These are phyloP conservation scores for Chiua virens DNA, from an alignment of 768 basidiomycete genomes.

Conservation along the genomic window DNA sequence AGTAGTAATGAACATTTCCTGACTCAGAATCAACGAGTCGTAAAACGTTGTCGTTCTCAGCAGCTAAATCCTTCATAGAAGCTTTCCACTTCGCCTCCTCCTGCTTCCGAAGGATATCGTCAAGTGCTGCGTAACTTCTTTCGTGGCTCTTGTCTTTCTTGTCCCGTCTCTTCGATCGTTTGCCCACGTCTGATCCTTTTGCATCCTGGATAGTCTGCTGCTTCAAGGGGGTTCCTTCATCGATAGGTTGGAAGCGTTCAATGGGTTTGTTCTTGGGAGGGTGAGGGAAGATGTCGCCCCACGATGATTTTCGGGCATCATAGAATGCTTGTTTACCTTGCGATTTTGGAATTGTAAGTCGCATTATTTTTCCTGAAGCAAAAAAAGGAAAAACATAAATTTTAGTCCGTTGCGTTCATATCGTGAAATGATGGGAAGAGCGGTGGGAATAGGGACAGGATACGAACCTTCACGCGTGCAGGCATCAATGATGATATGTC, in stretches of 20 bases:
- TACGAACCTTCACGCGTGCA: constrained; percentile 78
- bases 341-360: constrained; percentile 87
- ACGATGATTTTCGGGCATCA: constrained; percentile 88
- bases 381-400: background rate
- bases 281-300: constrained; percentile 98
- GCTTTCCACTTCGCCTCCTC: constrained; percentile 36
- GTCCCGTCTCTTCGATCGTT: constrained; percentile 35
- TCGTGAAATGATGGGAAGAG: constrained; percentile 2
- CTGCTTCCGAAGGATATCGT: constrained; percentile 38
- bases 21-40: constrained; percentile 10
- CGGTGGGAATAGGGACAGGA: constrained; percentile 5
- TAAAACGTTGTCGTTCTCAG: constrained; percentile 2
- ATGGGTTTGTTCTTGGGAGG: constrained; percentile 75
- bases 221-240: constrained; percentile 27
- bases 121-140: constrained; percentile 30
- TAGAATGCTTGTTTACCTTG: constrained; percentile 96
- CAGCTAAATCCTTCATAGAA: constrained; percentile 13
- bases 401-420: constrained; percentile 3
- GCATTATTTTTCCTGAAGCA: constrained; percentile 72
- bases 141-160: constrained; percentile 20
- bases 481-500: constrained; percentile 88
- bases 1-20: constrained; percentile 3
- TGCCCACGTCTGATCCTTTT: constrained; percentile 60
- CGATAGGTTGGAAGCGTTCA: constrained; percentile 49
- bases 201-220: constrained; percentile 26